Evolutionary conservation across 768 basidiomycete genomes (phyloP).

Genomic region (Phallus indusiatus): DNA sequence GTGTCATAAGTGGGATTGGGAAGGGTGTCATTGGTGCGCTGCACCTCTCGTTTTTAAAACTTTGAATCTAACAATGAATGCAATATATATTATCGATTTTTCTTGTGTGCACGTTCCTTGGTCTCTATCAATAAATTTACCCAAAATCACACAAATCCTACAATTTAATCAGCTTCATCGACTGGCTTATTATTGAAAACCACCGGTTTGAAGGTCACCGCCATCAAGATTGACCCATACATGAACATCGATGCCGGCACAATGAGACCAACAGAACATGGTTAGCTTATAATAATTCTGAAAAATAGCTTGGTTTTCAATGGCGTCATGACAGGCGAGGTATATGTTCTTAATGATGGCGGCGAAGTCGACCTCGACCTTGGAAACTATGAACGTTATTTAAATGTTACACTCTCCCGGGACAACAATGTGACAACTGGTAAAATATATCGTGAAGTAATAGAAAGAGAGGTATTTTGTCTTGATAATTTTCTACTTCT

Average conservation of each 20-base stretch:
- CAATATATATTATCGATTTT: not conserved
- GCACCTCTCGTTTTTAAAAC: not conserved
- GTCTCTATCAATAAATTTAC: not conserved
- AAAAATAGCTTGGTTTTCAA: not conserved
- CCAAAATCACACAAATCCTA: not conserved
- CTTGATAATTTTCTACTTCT: not conserved
- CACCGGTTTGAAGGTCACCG: constrained; percentile 90
- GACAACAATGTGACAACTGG: constrained; percentile 99
- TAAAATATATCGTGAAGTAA: constrained; percentile 94
- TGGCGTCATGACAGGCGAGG: constrained; percentile 55
- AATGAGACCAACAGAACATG: constrained; percentile 97
- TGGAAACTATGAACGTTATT: constrained; percentile 97
- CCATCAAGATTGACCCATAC: constrained; percentile 99
- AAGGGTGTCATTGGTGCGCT: constrained; percentile 93
- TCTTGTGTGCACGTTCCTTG: not conserved
- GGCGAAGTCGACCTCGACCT: constrained; percentile 97
- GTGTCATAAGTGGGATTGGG: constrained; percentile 97
- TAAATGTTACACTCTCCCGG: constrained; percentile 85
- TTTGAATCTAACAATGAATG: not conserved
- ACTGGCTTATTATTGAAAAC: constrained; percentile 94
- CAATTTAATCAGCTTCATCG: constrained; percentile 67
- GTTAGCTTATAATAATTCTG: constrained; percentile 34
- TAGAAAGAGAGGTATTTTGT: constrained; percentile 81
- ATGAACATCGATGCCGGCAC: constrained; percentile 99
- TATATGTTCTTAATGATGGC: constrained; percentile 96